Evolutionary conservation across 495 filamentous ascomycete genomes (phyloP).

Genomic region (Sabuloglossum arenarium): DNA sequence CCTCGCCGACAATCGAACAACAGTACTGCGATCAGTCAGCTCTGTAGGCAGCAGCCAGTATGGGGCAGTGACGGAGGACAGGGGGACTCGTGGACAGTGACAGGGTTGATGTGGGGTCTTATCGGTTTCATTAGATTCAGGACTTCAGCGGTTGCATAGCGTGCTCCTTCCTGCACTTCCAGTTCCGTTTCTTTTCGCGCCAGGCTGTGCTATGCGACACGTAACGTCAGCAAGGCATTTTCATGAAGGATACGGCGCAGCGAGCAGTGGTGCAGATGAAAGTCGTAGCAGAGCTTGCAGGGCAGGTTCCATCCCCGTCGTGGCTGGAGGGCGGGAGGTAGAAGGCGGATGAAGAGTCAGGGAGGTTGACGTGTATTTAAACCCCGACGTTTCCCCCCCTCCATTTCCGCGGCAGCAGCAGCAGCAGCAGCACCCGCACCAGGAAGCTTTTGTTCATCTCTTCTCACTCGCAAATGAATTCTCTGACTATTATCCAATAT

Average conservation of each 20-base stretch:
- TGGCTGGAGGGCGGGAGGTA: background rate
- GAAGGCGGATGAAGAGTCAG: background rate
- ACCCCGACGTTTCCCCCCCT: no score
- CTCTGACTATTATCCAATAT: background rate
- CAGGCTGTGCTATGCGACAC: background rate
- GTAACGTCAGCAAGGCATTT: background rate
- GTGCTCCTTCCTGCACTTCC: background rate
- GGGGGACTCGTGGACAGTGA: no score
- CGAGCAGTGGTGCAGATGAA: background rate
- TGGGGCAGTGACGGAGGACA: no score
- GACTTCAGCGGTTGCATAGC: no score
- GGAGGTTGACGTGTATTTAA: background rate
- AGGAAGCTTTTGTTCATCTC: no score
- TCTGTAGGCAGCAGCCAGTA: no score
- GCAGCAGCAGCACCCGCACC: background rate
- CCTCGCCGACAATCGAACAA: no score
- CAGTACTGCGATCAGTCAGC: no score
- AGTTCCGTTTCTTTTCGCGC: background rate
- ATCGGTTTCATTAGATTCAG: no score
- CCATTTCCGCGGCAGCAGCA: no score
- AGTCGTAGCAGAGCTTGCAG: background rate
- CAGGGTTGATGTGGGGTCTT: no score
- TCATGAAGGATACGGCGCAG: background rate
- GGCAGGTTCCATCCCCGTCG: background rate
- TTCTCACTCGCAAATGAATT: background rate